phyloP scores from a whole-genome alignment of 768 basidiomycete species.

The Gymnopilus dilepis region DNA sequence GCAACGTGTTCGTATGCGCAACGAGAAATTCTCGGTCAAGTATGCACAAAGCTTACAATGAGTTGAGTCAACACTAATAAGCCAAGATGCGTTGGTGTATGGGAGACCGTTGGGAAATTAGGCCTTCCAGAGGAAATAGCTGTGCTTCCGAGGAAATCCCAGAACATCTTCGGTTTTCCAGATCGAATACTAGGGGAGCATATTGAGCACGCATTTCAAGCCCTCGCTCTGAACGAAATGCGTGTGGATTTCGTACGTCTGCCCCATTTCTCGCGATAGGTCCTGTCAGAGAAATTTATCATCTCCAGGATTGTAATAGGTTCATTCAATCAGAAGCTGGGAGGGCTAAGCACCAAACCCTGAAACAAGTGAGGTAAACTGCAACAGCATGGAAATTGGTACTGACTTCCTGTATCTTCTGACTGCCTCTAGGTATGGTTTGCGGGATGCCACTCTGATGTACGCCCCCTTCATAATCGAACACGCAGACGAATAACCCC shows the following conservation, averaged over 20 bases:
- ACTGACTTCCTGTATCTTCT: neutral
- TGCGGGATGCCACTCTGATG: constrained; percentile 58
- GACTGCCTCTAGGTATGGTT: constrained; percentile 65
- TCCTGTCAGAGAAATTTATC: neutral
- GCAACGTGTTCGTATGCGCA: constrained; percentile 50
- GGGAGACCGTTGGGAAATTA: constrained; percentile 78
- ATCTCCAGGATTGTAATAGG: constrained; percentile 58
- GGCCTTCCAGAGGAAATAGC: constrained; percentile 73
- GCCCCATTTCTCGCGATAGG: neutral
- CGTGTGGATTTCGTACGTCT: constrained; percentile 68
- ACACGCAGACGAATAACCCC: neutral
- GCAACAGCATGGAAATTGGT: neutral
- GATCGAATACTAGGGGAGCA: constrained; percentile 66
- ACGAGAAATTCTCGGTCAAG: constrained; percentile 65
- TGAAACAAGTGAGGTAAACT: constrained; percentile 58
- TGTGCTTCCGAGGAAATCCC: constrained; percentile 43
- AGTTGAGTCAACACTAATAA: neutral
- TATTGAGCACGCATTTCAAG: constrained; percentile 69
- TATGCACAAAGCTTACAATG: constrained; percentile 31
- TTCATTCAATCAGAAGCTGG: constrained; percentile 64
- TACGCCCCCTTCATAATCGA: constrained; percentile 25
- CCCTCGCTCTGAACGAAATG: constrained; percentile 70
- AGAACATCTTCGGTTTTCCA: constrained; percentile 67
- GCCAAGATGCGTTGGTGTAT: constrained; percentile 70
- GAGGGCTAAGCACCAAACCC: constrained; percentile 55